These are phyloP conservation scores for Jackrogersella minutella DNA, from an alignment of 495 filamentous ascomycete species.

Conservation along the genomic window DNA sequence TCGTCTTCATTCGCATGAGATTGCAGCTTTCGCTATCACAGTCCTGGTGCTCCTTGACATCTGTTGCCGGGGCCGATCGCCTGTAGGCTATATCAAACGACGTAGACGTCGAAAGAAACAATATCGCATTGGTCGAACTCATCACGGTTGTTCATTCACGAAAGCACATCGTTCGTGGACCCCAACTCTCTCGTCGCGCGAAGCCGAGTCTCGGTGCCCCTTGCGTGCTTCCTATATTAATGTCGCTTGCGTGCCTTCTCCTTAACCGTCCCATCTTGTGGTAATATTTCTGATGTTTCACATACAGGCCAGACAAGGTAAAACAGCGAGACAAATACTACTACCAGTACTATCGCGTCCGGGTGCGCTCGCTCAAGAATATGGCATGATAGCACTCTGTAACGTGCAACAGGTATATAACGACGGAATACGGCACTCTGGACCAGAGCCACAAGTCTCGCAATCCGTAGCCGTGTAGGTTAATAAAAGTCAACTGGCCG, in stretches of 20 bases:
- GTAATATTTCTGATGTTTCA: slow-evolving; percentile 15
- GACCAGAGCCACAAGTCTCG: slow-evolving; percentile 3
- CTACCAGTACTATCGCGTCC: background rate
- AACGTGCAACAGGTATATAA: slow-evolving; percentile 14
- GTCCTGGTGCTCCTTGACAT: background rate
- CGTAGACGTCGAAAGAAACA: background rate
- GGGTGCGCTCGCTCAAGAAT: background rate
- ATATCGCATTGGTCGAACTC: background rate
- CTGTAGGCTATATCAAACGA: background rate
- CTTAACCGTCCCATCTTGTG: background rate
- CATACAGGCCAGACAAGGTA: background rate
- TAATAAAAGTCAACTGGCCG: background rate
- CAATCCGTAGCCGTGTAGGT: slow-evolving; percentile 8
- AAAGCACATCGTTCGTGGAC: background rate
- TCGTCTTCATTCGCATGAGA: background rate
- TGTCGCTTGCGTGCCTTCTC: slow-evolving; percentile 4
- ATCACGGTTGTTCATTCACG: background rate
- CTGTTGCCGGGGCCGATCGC: background rate
- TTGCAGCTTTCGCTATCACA: background rate
- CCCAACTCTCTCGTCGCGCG: slow-evolving; percentile 1
- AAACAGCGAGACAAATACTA: slow-evolving; percentile 9
- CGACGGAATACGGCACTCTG: slow-evolving; percentile 11
- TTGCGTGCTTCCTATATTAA: background rate
- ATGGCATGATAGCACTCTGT: slow-evolving; percentile 13
- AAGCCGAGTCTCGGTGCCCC: slow-evolving; percentile 1